A percentile compares a stretch with the other conserved stretches of the same genome.
Evolutionary conservation across 345 rosid species (phyloP).

Genomic region (Noccaea caerulescens): DNA sequence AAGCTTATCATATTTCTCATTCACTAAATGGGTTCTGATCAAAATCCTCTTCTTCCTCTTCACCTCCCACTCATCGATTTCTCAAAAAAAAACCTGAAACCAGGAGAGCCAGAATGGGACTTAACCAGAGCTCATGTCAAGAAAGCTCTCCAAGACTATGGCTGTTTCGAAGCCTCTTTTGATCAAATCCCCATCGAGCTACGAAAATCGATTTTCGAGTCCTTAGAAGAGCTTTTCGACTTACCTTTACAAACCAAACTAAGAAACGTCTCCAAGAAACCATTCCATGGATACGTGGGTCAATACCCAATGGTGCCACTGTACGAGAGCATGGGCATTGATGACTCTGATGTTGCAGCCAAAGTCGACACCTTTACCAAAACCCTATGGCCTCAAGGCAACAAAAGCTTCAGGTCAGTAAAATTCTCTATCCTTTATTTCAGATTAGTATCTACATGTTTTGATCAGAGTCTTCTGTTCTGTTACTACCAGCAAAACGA

Average conservation of each 20-base stretch:
- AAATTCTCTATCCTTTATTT: not conserved
- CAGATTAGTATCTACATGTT: not conserved
- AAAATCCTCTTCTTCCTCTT: conserved; percentile 26
- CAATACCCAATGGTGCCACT: conserved; percentile 60
- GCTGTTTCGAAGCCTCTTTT: conserved; percentile 68
- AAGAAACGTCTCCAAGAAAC: conserved; percentile 54
- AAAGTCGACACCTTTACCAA: conserved; percentile 47
- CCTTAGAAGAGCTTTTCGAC: conserved; percentile 57
- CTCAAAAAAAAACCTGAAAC: conserved; percentile 44
- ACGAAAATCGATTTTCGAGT: conserved; percentile 42
- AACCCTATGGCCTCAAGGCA: conserved; percentile 60
- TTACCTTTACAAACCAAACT: conserved; percentile 59
- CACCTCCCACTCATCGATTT: conserved; percentile 56
- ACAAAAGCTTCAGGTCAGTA: conserved; percentile 58
- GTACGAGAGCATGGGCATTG: conserved; percentile 70
- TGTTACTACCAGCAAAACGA: conserved; percentile 45
- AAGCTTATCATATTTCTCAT: conserved; percentile 8
- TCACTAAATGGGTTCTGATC: conserved; percentile 49
- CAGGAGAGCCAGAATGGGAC: conserved; percentile 54
- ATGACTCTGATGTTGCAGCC: conserved; percentile 44
- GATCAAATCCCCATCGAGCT: conserved; percentile 47
- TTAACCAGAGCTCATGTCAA: conserved; percentile 46
- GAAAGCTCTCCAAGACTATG: conserved; percentile 58
- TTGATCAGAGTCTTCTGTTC: not conserved
- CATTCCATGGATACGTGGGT: conserved; percentile 62